Evolutionary conservation across 2,329 filamentous ascomycete genomes (phyloP), one percentile per base, ranked within the genome.

Genomic region (Seiridium cupressi): DNA sequence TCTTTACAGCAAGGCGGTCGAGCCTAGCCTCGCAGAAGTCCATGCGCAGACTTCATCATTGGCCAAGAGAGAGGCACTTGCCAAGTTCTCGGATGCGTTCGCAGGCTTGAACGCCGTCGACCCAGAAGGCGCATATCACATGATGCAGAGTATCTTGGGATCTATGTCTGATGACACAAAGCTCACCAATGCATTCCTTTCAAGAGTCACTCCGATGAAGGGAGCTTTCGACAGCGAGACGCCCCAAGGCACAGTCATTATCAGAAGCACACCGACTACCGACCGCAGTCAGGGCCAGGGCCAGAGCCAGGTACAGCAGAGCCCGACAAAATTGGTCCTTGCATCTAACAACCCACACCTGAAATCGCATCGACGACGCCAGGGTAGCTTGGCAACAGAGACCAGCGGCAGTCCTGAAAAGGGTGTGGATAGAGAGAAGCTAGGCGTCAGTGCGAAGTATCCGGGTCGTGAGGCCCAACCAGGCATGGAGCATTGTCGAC

Each of bases 401-500:
- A 49, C 74, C 18, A 48, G 56, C 35, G 63, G 66, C 18, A 72
- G 65, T 55, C 69, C 67, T 44, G 78, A 84, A 61, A 79, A 76
- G 67, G 74, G 79, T 51, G 72, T 74, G 38, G 79, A 84, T 53
- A 73, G 69, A 55, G 84, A 83, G 58, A 83, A 78, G 67, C 71
- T 77, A 32, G 73, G 76, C 2, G 64, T 84, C 8, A 80, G 84
- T 65, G 75, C 79, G 13, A 84, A 80, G 66, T 85, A 83, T 58
- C 84, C 84, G 1, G 84, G 83, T 1, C 80, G 81, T 44, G 77
- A 82, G 57, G 70, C 82, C 2, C 76, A 77, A 51, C 84, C 87
- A 1, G 94, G 93, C 2, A 94, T 97, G 91, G 93, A 97, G 74
- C 94, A 97, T 75, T 91, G 90, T 65, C 92, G 92, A 70, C 87